phyloP scores from a whole-genome alignment of 1,284 basidiomycete species.

The Ceraceosorus guamensis region DNA sequence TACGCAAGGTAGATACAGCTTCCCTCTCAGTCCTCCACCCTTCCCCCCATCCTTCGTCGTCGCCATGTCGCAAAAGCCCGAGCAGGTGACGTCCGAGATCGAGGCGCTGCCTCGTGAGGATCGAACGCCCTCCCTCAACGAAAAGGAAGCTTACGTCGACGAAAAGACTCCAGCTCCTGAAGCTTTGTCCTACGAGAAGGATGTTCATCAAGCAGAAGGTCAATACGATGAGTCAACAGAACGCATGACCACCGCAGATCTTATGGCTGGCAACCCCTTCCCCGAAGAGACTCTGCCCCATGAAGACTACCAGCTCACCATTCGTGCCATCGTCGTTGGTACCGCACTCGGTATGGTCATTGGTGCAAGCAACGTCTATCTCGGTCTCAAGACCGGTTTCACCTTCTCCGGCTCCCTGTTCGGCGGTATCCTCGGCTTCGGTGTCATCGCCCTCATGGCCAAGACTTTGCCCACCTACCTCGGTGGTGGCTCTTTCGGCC shows the following conservation, averaged over 20 bases:
- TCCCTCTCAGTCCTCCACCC: too few species aligned
- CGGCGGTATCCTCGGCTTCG: slow-evolving; percentile 62
- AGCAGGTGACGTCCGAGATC: too few species aligned
- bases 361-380: slow-evolving; percentile 62
- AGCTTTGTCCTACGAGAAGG: background rate
- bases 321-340: slow-evolving; percentile 59
- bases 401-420: slow-evolving; percentile 61
- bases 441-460: slow-evolving; percentile 60
- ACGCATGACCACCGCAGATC: slow-evolving; percentile 16
- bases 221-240: background rate
- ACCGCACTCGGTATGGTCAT: slow-evolving; percentile 59
- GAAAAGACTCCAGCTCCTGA: background rate
- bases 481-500: slow-evolving; percentile 61
- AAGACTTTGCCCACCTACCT: slow-evolving; percentile 54
- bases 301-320: slow-evolving; percentile 20
- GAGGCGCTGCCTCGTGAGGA: too few species aligned
- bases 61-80: too few species aligned
- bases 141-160: background rate
- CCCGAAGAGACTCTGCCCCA: slow-evolving; percentile 26
- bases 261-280: slow-evolving; percentile 22
- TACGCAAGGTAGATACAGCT: too few species aligned
- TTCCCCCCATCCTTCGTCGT: too few species aligned
- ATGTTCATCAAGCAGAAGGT: too few species aligned
- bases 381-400: slow-evolving; percentile 62
- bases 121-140: too few species aligned